phyloP scores from a whole-genome alignment of 2,329 filamentous ascomycete species.

The Calycina marina region DNA sequence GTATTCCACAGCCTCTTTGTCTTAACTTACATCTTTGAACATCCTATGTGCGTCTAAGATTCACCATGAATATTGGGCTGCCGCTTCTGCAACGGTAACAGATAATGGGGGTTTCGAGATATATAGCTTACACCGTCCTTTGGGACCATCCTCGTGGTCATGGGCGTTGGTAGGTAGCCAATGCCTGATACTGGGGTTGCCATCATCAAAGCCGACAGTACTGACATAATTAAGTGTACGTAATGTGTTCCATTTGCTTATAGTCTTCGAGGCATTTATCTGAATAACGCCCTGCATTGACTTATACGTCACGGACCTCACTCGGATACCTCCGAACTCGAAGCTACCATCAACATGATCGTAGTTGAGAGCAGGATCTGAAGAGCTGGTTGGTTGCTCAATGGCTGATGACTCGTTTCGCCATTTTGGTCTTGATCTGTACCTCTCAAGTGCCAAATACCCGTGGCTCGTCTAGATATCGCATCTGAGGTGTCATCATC shows the following conservation, averaged over 20 bases:
- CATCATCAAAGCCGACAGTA: constrained; percentile 9
- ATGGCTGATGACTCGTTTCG: background rate
- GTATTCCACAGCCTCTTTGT: too few relatives aligned
- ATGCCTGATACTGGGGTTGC: constrained; percentile 4
- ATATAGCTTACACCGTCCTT: constrained; percentile 6
- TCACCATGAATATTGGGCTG: constrained; percentile 8
- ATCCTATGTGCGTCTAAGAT: constrained; percentile 5
- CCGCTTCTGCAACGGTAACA: constrained; percentile 5
- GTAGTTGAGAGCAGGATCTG: background rate
- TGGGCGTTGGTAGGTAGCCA: constrained; percentile 6
- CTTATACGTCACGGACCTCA: constrained; percentile 8
- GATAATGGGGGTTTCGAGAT: constrained; percentile 5
- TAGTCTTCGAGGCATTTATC: constrained; percentile 7
- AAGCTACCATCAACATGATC: constrained; percentile 8
- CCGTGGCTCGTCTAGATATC: too few relatives aligned
- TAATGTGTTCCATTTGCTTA: constrained; percentile 7
- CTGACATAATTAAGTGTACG: constrained; percentile 7
- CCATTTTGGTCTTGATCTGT: background rate
- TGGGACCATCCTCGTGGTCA: constrained; percentile 2
- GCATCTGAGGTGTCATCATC: too few relatives aligned
- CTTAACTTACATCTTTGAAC: constrained; percentile 7
- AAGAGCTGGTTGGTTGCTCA: background rate
- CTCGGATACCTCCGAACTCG: constrained; percentile 8
- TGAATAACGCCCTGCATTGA: constrained; percentile 5
- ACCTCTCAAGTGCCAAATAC: too few relatives aligned